Evolutionary conservation across 805 yeast species (phyloP), one percentile per base, ranked within the genome.

Genomic region (Sungouiella blattae): DNA sequence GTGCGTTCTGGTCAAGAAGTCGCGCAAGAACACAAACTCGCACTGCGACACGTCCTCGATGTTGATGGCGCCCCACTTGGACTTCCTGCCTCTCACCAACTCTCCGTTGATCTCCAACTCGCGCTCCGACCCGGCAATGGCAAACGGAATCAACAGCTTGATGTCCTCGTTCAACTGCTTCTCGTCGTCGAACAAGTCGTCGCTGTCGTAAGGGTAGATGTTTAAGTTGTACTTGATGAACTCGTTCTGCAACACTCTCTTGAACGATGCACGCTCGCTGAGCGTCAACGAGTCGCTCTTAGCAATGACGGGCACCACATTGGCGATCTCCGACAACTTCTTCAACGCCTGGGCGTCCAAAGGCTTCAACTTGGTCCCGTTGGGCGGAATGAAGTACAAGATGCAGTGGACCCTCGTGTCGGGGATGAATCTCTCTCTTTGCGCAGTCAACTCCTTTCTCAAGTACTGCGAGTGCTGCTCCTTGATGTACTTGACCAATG

Each of bases 371-470:
- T 93, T 93, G 50, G 78, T 78, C 47, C 85, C 86, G 48, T 97
- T 97, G 55, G 87, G 86, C 4, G 48, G 43, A 50, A 91, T 77
- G 59, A 91, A 91, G 63, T 87, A 91, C 52, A 91, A 71, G 34
- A 91, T 83, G 49, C 95, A 88, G 69, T 91, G 98, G 37, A 91
- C 95, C 56, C 98, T 79, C 9, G 96, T 77, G 62, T 91, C 98
- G 26, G 73, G 77, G 41, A 89, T 83, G 55, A 71, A 64, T 60
- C 75, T 76, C 56, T 88, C 96, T 64, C 98, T 82, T 54, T 85
- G 87, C 8, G 98, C 96, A 13, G 95, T 91, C 59, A 91, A 80
- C 64, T 89, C 98, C 61, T 84, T 86, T 67, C 97, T 83, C 57
- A 89, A 73, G 61, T 85, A 89, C 53, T 81, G 81, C 28, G 94